These are phyloP conservation scores for Colletotrichum sp. DNA, from an alignment of 2,329 filamentous ascomycete species.

Conservation along the genomic window DNA sequence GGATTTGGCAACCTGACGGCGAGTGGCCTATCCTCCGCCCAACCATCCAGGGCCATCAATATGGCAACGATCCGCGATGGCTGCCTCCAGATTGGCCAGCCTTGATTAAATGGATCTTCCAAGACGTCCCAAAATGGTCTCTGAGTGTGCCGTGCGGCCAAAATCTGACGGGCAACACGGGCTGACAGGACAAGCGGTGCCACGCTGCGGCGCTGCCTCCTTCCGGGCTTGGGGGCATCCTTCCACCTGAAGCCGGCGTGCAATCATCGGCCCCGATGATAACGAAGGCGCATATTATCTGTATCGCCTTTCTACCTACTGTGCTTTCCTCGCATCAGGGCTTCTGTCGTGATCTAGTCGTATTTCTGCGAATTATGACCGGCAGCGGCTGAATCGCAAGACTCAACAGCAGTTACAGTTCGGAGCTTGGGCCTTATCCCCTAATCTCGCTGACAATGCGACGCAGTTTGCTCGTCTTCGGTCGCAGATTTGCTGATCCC, in stretches of 20 bases:
- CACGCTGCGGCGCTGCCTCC: not conserved
- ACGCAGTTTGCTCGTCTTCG: not conserved
- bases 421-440: not conserved
- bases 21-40: not conserved
- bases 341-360: not conserved
- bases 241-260: slow-evolving; percentile 2
- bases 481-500: slow-evolving; percentile 9
- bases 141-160: not conserved
- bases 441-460: not conserved
- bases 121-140: not conserved
- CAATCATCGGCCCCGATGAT: not conserved
- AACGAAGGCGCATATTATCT: not conserved
- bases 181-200: not conserved
- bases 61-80: slow-evolving; percentile 10
- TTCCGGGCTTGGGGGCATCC: slow-evolving; percentile 2
- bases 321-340: not conserved
- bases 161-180: not conserved
- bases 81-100: slow-evolving; percentile 16
- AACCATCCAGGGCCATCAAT: not conserved
- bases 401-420: not conserved
- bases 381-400: not conserved
- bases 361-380: not conserved
- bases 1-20: not conserved
- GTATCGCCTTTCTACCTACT: not conserved
- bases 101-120: slow-evolving; percentile 19